Evolutionary conservation across 345 rosid genomes (phyloP).

Genomic region (Cardiospermum halicacabum): DNA sequence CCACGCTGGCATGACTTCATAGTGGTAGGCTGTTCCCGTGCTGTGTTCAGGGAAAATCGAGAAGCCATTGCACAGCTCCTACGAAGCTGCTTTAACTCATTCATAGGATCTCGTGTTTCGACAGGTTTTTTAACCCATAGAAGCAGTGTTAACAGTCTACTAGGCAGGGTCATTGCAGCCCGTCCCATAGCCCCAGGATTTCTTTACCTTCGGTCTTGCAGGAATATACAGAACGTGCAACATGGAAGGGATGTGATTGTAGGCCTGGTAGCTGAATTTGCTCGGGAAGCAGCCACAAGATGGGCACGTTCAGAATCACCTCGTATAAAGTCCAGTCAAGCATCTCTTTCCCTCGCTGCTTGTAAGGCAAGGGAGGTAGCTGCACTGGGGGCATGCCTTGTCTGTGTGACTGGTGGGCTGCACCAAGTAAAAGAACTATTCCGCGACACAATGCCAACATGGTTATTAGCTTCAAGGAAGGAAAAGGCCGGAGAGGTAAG

Average conservation of each 20-base stretch:
- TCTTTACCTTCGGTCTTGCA: conserved; percentile 53
- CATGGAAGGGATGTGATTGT: conserved; percentile 36
- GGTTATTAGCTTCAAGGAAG: conserved; percentile 42
- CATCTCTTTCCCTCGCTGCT: conserved; percentile 39
- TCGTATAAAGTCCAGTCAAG: conserved; percentile 38
- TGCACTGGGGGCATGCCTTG: conserved; percentile 51
- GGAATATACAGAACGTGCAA: conserved; percentile 35
- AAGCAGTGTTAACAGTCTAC: conserved; percentile 38
- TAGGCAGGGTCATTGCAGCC: conserved; percentile 36
- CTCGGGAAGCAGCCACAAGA: conserved; percentile 33
- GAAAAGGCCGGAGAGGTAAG: conserved; percentile 27
- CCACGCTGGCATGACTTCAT: conserved; percentile 66
- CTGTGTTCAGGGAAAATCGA: conserved; percentile 44
- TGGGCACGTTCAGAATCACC: conserved; percentile 22
- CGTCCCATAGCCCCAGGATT: conserved; percentile 46
- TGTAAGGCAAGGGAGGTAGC: conserved; percentile 50
- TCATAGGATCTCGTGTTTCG: conserved; percentile 36
- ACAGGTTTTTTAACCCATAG: conserved; percentile 25
- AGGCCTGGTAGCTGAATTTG: conserved; percentile 44
- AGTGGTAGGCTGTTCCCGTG: conserved; percentile 44
- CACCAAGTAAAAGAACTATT: conserved; percentile 41
- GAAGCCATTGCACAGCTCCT: conserved; percentile 54
- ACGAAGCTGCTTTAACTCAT: conserved; percentile 58
- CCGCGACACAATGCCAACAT: conserved; percentile 48
- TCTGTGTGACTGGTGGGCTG: conserved; percentile 44